Conservation (phyloP, 1,139 yeast species). For the Zygoascus meyerae region DNA sequence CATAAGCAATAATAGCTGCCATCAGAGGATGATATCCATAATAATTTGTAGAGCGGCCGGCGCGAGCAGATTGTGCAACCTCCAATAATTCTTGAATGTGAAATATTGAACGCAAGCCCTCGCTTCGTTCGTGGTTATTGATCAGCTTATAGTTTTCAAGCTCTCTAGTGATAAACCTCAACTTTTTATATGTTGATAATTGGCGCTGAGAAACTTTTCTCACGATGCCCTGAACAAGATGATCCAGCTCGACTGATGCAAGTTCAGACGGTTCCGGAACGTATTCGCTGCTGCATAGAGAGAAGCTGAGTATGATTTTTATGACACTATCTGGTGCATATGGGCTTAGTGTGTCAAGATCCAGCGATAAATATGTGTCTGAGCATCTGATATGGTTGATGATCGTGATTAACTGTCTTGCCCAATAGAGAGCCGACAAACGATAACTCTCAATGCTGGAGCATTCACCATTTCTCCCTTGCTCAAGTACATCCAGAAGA, state of each 20-base stretch:
- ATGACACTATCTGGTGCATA: constrained; percentile 13
- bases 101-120: neutral
- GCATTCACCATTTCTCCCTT: too few relatives aligned
- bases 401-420: constrained; percentile 3
- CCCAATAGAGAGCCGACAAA: constrained; percentile 10
- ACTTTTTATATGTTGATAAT: neutral
- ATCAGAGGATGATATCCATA: neutral
- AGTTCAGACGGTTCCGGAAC: constrained; percentile 4
- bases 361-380: constrained; percentile 12
- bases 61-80: neutral
- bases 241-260: neutral
- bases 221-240: neutral
- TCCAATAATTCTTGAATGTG: constrained; percentile 2
- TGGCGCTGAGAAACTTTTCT: neutral
- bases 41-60: neutral
- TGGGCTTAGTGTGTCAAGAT: constrained; percentile 13
- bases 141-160: neutral
- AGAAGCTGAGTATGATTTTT: constrained; percentile 7
- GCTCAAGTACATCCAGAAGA: neutral
- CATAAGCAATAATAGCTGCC: constrained; percentile 4
- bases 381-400: constrained; percentile 11
- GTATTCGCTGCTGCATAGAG: neutral
- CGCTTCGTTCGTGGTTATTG: neutral
- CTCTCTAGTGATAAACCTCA: neutral
- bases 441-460: constrained; percentile 7